Conservation (phyloP, 768 basidiomycete genomes). For the Phlebiopsis gigantea region DNA sequence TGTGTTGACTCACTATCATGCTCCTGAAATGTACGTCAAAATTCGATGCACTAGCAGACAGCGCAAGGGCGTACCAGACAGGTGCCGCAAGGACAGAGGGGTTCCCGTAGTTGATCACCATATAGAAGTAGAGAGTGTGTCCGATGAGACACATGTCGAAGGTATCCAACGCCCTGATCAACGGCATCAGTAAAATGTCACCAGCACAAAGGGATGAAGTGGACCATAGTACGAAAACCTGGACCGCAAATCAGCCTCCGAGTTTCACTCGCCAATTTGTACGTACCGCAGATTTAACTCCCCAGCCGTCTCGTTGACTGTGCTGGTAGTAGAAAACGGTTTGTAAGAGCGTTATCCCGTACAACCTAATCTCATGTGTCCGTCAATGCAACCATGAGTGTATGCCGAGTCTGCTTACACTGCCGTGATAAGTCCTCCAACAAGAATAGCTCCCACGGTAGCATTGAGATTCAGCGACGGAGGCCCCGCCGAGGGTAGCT, state of each 20-base stretch:
- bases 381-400: background rate
- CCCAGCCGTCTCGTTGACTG: slow-evolving; percentile 2
- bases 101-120: slow-evolving; percentile 50
- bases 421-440: slow-evolving; percentile 49
- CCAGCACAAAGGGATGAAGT: background rate
- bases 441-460: slow-evolving; percentile 44
- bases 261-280: background rate
- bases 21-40: background rate
- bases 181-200: background rate
- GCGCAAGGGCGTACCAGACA: slow-evolving; percentile 39
- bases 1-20: background rate
- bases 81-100: slow-evolving; percentile 36
- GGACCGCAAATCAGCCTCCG: background rate
- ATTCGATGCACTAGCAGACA: background rate
- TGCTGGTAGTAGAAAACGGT: slow-evolving; percentile 10
- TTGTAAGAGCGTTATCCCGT: slow-evolving; percentile 14
- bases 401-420: too few species aligned
- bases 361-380: background rate
- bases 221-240: background rate
- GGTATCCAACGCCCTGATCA: slow-evolving; percentile 44
- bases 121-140: slow-evolving; percentile 54
- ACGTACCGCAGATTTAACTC: slow-evolving; percentile 8
- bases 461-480: background rate
- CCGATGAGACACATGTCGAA: slow-evolving; percentile 47
- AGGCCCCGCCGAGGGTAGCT: background rate